Conservation (phyloP, 2,329 filamentous ascomycete species). For the Gremmenia infestans region DNA sequence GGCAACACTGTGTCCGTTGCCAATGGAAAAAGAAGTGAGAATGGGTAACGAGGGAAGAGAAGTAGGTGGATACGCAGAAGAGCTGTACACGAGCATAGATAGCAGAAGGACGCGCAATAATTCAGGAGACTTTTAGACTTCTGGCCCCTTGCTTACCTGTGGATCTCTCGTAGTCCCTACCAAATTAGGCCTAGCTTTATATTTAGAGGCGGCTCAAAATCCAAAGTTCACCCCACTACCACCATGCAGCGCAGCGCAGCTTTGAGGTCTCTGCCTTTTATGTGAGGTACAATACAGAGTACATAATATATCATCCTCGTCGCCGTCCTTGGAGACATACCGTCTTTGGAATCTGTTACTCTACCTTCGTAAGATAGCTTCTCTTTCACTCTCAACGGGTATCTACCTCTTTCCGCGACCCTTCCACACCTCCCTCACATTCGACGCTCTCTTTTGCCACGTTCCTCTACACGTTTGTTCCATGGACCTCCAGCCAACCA, state of each 20-base stretch:
- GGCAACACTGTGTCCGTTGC: neutral
- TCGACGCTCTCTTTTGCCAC: neutral
- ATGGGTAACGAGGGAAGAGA: neutral
- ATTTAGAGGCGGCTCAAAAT: neutral
- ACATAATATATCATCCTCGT: neutral
- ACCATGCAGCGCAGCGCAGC: too few relatives aligned
- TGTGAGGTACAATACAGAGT: too few relatives aligned
- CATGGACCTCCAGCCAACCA: neutral
- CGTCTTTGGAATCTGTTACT: too few relatives aligned
- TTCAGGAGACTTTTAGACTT: neutral
- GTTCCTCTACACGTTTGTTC: conserved; percentile 6
- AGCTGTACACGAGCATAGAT: neutral
- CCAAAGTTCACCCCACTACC: neutral
- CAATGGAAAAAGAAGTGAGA: conserved; percentile 1
- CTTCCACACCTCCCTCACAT: neutral
- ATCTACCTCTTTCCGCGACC: too few relatives aligned
- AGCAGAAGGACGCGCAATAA: neutral
- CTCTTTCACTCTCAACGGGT: too few relatives aligned
- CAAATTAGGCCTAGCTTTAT: too few relatives aligned
- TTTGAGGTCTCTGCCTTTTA: too few relatives aligned
- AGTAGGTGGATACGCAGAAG: neutral
- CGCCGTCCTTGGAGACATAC: neutral
- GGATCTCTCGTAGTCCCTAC: neutral
- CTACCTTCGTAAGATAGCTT: too few relatives aligned
- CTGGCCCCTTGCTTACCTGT: neutral